Evolutionary conservation across 176 grass and related monocot species (phyloP).

Genomic region (Triticum monococcum): DNA sequence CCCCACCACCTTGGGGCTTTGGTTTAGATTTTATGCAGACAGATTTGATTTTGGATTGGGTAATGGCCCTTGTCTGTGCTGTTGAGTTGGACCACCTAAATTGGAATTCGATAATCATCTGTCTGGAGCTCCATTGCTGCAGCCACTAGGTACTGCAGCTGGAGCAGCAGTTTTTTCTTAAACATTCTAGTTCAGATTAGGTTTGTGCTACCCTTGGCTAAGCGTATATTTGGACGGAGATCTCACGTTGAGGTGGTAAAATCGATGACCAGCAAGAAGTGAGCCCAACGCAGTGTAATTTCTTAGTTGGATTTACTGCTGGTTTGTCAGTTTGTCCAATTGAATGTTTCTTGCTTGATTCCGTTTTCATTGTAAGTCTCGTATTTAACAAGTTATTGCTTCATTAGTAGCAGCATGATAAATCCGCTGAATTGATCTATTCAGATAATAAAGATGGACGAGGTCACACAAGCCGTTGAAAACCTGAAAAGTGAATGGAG

Average conservation of each 20-base stretch:
- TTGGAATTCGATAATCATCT: neutral
- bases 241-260: neutral
- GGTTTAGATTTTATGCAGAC: neutral
- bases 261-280: neutral
- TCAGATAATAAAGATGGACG: conserved; percentile 55
- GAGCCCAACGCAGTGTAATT: neutral
- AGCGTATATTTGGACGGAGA: neutral
- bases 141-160: neutral
- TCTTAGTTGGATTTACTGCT: neutral
- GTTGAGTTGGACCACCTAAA: neutral
- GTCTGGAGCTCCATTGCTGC: neutral
- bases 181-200: neutral
- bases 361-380: neutral
- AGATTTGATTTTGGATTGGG: neutral
- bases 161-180: neutral
- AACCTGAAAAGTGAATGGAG: conserved; percentile 75
- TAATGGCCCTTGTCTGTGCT: neutral
- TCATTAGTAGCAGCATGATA: neutral
- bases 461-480: conserved; percentile 66
- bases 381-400: neutral
- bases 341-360: neutral
- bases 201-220: neutral
- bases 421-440: neutral
- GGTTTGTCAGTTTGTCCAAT: neutral
- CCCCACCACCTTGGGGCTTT: neutral